These are phyloP conservation scores for Fusarium oxysporum DNA, from an alignment of 2,329 filamentous ascomycete species.

Conservation along the genomic window DNA sequence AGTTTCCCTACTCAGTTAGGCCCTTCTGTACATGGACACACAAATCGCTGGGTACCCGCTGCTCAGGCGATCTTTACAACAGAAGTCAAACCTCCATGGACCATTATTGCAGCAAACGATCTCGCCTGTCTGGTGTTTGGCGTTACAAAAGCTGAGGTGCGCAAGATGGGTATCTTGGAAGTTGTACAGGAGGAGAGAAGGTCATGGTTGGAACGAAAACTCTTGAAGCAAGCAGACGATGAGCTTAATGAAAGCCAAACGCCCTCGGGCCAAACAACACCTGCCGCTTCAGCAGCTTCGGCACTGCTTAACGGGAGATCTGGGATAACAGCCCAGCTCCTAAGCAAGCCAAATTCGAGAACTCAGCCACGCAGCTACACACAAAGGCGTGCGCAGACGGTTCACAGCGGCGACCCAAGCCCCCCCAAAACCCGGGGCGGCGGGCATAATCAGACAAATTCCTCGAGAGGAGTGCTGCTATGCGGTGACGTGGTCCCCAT, in stretches of 20 bases:
- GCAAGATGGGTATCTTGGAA: slow-evolving; percentile 93
- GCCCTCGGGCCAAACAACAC: slow-evolving; percentile 50
- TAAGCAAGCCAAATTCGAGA: slow-evolving; percentile 81
- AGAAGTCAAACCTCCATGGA: slow-evolving; percentile 91
- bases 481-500: slow-evolving; percentile 99
- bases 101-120: slow-evolving; percentile 95
- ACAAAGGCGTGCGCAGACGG: slow-evolving; percentile 71
- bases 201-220: slow-evolving; percentile 88
- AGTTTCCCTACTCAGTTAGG: slow-evolving; percentile 61
- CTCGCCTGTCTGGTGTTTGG: slow-evolving; percentile 97
- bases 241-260: slow-evolving; percentile 48
- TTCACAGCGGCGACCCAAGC: slow-evolving; percentile 67
- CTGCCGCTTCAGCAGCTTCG: slow-evolving; percentile 57
- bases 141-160: slow-evolving; percentile 95
- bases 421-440: slow-evolving; percentile 65
- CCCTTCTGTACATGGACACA: slow-evolving; percentile 83
- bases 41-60: slow-evolving; percentile 88
- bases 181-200: slow-evolving; percentile 91
- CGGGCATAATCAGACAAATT: slow-evolving; percentile 75
- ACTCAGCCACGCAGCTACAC: slow-evolving; percentile 65
- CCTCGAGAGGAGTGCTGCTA: slow-evolving; percentile 87
- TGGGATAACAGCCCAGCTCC: slow-evolving; percentile 86
- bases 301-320: slow-evolving; percentile 74
- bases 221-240: slow-evolving; percentile 65
- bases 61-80: slow-evolving; percentile 98